Evolutionary conservation across 352 stramenopile genomes (phyloP), one percentile per base, ranked within the genome.

Genomic region (Halophytophthora batemanensis): DNA sequence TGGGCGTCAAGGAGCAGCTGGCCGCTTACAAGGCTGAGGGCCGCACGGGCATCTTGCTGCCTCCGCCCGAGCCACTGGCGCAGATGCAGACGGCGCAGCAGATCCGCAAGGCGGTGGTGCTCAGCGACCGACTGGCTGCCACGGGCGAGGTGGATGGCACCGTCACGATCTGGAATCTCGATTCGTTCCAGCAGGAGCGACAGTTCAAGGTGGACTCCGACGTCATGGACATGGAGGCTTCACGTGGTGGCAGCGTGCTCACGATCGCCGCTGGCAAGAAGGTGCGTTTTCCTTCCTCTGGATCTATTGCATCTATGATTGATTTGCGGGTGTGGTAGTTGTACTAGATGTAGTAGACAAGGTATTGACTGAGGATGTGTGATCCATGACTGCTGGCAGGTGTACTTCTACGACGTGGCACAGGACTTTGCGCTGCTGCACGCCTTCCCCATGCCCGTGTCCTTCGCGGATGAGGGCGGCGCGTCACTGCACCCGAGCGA

Each of bases 211-310:
- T 94, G 22, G 69, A 84, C 48, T 66, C 72, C 3, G 81, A 82
- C 33, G 66, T 94, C 29, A 92, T 94, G 83, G 83, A 94, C 62
- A 82, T 94, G 75, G 81, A 92, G 55, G 77, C 68, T 8, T 91
- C 79, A 14, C 64, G 81, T 22, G 64, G 81, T 23, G 79, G 77
- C 40, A 50, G 61, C 2, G 64, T 92, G 41, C 57, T 99, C 21
- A 98, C 93, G 0, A 79, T 98, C 12, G 92, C 93, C 0, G 87
- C 90, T 0, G 96, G 96, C 46, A 94, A 97, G 45, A 89, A 84
- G 64, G 77, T 91, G 46, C 5, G 41, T n/a, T n/a, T n/a, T n/a
- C n/a, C n/a, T n/a, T n/a, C n/a, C n/a, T n/a, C n/a, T n/a, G n/a
- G n/a, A n/a, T n/a, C n/a, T n/a, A n/a, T n/a, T n/a, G n/a, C n/a